Evolutionary conservation across 331 rosid species (phyloP).

Genomic region (Quercus tomentella): DNA sequence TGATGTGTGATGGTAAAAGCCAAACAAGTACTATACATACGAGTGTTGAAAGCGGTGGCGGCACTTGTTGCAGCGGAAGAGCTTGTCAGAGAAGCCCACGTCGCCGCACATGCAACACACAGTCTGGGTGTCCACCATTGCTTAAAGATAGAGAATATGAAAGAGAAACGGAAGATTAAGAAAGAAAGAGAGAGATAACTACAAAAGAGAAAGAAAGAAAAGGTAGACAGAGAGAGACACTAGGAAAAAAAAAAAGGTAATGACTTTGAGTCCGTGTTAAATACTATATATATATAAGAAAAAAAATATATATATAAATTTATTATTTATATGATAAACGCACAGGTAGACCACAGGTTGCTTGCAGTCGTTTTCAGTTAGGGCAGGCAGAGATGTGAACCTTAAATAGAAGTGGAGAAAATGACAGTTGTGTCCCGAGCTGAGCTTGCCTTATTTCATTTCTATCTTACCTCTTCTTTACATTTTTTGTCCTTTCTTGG

Average conservation of each 20-base stretch:
- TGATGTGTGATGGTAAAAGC: not conserved
- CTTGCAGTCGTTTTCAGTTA: constrained; percentile 87
- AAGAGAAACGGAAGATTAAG: not conserved
- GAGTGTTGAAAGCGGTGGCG: constrained; percentile 89
- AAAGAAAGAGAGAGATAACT: not conserved
- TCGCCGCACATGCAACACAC: constrained; percentile 99
- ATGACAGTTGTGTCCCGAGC: constrained; percentile 43
- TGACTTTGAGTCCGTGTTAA: constrained; percentile 42
- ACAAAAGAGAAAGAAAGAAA: not conserved
- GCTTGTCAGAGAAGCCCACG: constrained; percentile 85
- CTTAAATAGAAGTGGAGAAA: constrained; percentile 23
- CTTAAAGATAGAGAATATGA: not conserved
- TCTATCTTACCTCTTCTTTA: constrained; percentile 15
- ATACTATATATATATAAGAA: not conserved
- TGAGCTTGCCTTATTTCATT: constrained; percentile 13
- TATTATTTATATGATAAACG: not conserved
- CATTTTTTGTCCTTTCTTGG: not conserved
- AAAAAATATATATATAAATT: not conserved
- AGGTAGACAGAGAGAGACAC: constrained; percentile 1
- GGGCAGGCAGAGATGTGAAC: constrained; percentile 29
- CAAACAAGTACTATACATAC: constrained; percentile 18
- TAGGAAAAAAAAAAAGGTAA: constrained; percentile 5
- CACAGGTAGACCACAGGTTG: constrained; percentile 59
- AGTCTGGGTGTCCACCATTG: constrained; percentile 75
- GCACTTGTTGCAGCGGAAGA: constrained; percentile 92